phyloP scores from a whole-genome alignment of 2,329 filamentous ascomycete genomes.

The Rutstroemia sp. region DNA sequence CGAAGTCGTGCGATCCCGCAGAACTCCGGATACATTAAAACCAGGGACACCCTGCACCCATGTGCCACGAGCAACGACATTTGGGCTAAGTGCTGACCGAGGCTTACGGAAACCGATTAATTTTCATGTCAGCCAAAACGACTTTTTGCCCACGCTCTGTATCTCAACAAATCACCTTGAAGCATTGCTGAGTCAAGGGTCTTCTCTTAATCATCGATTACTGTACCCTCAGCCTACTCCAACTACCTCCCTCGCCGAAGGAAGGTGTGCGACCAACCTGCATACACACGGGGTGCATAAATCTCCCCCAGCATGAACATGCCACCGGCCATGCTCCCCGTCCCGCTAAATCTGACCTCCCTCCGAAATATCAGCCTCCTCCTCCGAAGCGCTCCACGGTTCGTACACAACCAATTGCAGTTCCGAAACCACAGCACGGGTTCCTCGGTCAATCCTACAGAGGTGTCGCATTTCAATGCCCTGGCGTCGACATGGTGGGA shows the following conservation, averaged over 20 bases:
- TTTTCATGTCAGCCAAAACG: conserved; percentile 16
- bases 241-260: not conserved
- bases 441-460: conserved; percentile 76
- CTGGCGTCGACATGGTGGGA: conserved; percentile 98
- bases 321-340: conserved; percentile 4
- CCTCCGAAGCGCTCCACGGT: conserved; percentile 26
- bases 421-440: conserved; percentile 9
- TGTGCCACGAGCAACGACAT: not conserved
- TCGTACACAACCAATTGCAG: conserved; percentile 24
- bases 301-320: not conserved
- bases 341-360: conserved; percentile 21
- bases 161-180: not conserved
- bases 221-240: not conserved
- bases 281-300: not conserved
- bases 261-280: not conserved
- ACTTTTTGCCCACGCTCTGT: not conserved
- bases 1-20: not conserved
- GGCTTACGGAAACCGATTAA: conserved; percentile 12
- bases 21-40: not conserved
- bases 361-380: conserved; percentile 26
- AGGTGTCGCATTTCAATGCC: conserved; percentile 89
- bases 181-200: not conserved
- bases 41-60: not conserved
- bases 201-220: not conserved
- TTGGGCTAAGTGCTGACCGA: not conserved